These are phyloP conservation scores for Ajuga reptans DNA, from an alignment of 305 asterid species.

Conservation along the genomic window DNA sequence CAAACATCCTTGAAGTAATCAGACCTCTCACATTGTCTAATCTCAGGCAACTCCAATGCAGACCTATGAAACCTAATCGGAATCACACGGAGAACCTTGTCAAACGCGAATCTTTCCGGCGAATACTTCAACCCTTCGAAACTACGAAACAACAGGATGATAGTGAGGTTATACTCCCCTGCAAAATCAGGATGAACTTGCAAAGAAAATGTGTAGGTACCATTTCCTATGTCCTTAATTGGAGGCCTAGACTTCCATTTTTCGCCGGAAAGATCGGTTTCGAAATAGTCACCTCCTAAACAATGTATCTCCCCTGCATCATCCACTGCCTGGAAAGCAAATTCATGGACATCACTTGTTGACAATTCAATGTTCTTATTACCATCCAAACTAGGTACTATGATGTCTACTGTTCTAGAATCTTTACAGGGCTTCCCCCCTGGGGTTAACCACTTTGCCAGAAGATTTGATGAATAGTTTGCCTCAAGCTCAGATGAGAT, in stretches of 20 bases:
- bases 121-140: constrained; percentile 67
- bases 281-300: constrained; percentile 80
- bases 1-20: constrained; percentile 59
- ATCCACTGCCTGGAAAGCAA: constrained; percentile 67
- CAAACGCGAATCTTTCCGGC: constrained; percentile 53
- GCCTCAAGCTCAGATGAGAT: constrained; percentile 51
- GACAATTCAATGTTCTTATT: constrained; percentile 35
- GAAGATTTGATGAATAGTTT: constrained; percentile 49
- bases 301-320: constrained; percentile 55
- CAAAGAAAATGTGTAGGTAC: constrained; percentile 56
- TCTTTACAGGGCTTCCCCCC: constrained; percentile 61
- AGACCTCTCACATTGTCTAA: constrained; percentile 40
- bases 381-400: constrained; percentile 46
- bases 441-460: constrained; percentile 54
- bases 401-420: constrained; percentile 52
- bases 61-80: constrained; percentile 45
- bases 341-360: constrained; percentile 59
- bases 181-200: constrained; percentile 79
- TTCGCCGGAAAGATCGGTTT: constrained; percentile 71
- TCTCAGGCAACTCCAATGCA: constrained; percentile 28
- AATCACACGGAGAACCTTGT: constrained; percentile 50
- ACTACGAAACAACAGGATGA: constrained; percentile 58
- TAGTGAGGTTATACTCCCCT: constrained; percentile 72
- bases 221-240: constrained; percentile 59
- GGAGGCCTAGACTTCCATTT: constrained; percentile 91